Percentiles rank a stretch among this genome's conserved stretches.
Conservation (phyloP, 2,329 filamentous ascomycete genomes). For the Tolypocladium endophyticum region DNA sequence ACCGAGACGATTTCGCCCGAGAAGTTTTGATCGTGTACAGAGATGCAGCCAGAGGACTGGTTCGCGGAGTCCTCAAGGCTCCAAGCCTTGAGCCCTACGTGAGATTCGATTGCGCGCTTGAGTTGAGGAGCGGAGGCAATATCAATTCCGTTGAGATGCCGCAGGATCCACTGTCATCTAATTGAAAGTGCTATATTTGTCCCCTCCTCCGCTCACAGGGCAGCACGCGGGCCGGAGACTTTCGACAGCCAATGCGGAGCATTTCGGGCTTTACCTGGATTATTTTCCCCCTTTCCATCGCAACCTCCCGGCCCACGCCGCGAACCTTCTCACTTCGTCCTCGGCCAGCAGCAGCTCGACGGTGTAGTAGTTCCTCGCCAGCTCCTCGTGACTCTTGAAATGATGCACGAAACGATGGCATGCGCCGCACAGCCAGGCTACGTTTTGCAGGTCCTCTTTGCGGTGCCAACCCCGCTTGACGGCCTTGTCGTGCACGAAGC, state of each 20-base stretch:
- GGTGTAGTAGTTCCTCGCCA: constrained; percentile 63
- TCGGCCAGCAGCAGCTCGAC: constrained; percentile 60
- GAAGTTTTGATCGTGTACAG: background rate
- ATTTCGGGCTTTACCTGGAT: background rate
- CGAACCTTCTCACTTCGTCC: constrained; percentile 63
- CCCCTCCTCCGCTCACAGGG: background rate
- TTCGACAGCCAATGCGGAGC: background rate
- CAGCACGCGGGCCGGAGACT: background rate
- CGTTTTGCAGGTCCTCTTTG: constrained; percentile 63
- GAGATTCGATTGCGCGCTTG: background rate
- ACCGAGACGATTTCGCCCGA: background rate
- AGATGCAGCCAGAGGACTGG: background rate
- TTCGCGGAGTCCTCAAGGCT: background rate
- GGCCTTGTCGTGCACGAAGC: constrained; percentile 63
- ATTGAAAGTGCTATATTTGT: background rate
- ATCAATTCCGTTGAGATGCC: background rate
- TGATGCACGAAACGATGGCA: constrained; percentile 78
- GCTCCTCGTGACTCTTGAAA: constrained; percentile 64
- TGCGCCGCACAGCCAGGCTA: constrained; percentile 77
- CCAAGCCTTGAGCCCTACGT: background rate
- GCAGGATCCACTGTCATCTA: background rate
- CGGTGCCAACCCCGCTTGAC: constrained; percentile 71
- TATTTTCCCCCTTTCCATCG: constrained; percentile 53
- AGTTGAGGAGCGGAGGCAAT: background rate
- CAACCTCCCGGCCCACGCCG: constrained; percentile 60